Evolutionary conservation across 768 basidiomycete species (phyloP).

Genomic region (Plicaturopsis crispa): DNA sequence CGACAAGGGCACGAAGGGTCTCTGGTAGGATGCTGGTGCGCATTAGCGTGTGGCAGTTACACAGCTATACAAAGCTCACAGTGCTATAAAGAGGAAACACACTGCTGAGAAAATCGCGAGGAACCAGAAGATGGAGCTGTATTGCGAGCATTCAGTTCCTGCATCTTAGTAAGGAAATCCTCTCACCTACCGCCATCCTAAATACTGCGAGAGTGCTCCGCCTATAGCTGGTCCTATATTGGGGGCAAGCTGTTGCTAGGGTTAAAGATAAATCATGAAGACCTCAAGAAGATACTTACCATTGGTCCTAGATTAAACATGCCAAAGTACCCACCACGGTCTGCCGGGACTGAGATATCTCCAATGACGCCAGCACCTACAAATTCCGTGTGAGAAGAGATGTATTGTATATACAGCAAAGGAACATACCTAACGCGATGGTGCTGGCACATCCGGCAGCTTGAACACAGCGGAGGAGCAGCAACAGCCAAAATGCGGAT

Average conservation of each 20-base stretch:
- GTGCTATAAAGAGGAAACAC: slow-evolving; percentile 39
- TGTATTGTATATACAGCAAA: not conserved
- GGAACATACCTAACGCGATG: slow-evolving; percentile 52
- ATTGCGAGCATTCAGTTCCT: slow-evolving; percentile 5
- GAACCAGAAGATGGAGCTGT: slow-evolving; percentile 59
- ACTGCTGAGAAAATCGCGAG: slow-evolving; percentile 38
- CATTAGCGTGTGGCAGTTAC: not conserved
- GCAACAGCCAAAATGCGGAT: slow-evolving; percentile 73
- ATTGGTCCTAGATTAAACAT: slow-evolving; percentile 59
- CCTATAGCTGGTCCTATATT: slow-evolving; percentile 55
- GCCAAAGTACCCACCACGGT: slow-evolving; percentile 72
- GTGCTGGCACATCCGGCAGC: slow-evolving; percentile 76
- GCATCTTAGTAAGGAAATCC: not conserved
- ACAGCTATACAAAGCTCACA: slow-evolving; percentile 22
- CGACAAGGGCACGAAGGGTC: slow-evolving; percentile 21
- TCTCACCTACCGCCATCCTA: no score
- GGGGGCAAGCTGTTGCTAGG: slow-evolving; percentile 4
- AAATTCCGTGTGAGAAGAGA: not conserved
- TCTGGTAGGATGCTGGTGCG: slow-evolving; percentile 21
- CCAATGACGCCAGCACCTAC: slow-evolving; percentile 69
- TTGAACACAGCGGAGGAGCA: slow-evolving; percentile 76
- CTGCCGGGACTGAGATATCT: slow-evolving; percentile 66
- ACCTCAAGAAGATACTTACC: slow-evolving; percentile 27
- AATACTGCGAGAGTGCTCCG: slow-evolving; percentile 26
- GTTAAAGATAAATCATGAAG: not conserved